phyloP scores from a whole-genome alignment of 192 early-diverging fungal genomes.

The Dispira simplex region DNA sequence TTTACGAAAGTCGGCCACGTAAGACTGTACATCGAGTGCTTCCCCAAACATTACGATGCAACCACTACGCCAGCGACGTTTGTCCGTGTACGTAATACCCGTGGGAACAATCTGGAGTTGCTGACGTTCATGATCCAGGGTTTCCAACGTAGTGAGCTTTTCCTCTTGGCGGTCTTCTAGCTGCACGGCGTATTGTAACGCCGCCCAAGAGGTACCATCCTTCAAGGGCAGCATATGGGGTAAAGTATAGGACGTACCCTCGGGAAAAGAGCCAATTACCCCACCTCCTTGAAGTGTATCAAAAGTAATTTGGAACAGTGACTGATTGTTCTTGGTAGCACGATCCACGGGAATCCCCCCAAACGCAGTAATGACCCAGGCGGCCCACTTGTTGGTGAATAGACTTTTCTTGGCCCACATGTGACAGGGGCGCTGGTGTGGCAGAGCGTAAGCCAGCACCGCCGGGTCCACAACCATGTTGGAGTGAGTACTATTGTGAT shows the following conservation, averaged over 20 bases:
- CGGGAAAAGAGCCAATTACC: slow-evolving; percentile 31
- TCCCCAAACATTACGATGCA: slow-evolving; percentile 28
- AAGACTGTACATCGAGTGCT: slow-evolving; percentile 22
- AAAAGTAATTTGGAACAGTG: slow-evolving; percentile 24
- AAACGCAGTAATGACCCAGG: slow-evolving; percentile 15
- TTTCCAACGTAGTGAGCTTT: slow-evolving; percentile 4
- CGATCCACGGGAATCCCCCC: slow-evolving; percentile 35
- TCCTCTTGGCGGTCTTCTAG: slow-evolving; percentile 14
- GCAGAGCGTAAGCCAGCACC: slow-evolving; percentile 21
- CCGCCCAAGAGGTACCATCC: slow-evolving; percentile 33
- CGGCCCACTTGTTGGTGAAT: slow-evolving; percentile 20
- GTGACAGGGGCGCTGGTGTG: slow-evolving; percentile 24
- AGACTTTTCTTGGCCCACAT: slow-evolving; percentile 36
- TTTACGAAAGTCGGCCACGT: slow-evolving; percentile 19
- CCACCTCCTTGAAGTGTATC: slow-evolving; percentile 26
- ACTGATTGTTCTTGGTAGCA: slow-evolving; percentile 27
- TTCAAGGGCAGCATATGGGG: slow-evolving; percentile 22
- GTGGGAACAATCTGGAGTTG: slow-evolving; percentile 22
- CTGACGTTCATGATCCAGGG: slow-evolving; percentile 8
- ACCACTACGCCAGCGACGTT: slow-evolving; percentile 28
- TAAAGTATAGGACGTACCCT: slow-evolving; percentile 26
- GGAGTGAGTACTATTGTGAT: slow-evolving; percentile 19
- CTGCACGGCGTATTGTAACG: slow-evolving; percentile 27
- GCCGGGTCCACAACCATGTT: slow-evolving; percentile 37
- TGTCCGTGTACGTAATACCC: slow-evolving; percentile 31